phyloP scores from a whole-genome alignment of 805 yeast species.

The Yamadazyma scolyti region DNA sequence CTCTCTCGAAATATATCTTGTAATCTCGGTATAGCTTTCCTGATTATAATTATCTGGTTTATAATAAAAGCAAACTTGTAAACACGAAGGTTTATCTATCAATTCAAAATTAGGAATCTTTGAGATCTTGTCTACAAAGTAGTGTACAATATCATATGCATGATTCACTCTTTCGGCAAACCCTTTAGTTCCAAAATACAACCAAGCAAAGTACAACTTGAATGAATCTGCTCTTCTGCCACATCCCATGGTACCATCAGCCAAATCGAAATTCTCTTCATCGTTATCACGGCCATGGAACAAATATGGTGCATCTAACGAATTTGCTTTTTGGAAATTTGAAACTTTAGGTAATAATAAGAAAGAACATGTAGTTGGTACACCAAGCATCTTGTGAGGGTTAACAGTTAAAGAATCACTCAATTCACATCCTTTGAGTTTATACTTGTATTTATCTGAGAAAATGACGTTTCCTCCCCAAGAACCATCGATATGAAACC shows the following conservation, averaged over 20 bases:
- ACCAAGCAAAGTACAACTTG: slow-evolving; percentile 77
- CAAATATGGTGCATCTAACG: slow-evolving; percentile 74
- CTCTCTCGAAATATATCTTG: slow-evolving; percentile 58
- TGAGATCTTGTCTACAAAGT: slow-evolving; percentile 49
- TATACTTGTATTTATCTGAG: slow-evolving; percentile 42
- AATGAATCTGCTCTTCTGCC: slow-evolving; percentile 83
- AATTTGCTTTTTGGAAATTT: slow-evolving; percentile 66
- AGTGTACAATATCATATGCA: slow-evolving; percentile 62
- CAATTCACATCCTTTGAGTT: slow-evolving; percentile 55
- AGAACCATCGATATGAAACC: slow-evolving; percentile 87
- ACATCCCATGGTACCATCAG: slow-evolving; percentile 91
- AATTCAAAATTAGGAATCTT: slow-evolving; percentile 46
- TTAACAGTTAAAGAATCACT: slow-evolving; percentile 79
- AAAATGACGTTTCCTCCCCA: slow-evolving; percentile 89
- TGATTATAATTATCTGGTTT: slow-evolving; percentile 36
- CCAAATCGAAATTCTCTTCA: slow-evolving; percentile 68
- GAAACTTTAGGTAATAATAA: slow-evolving; percentile 66
- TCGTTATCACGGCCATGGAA: slow-evolving; percentile 57
- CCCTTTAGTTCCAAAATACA: slow-evolving; percentile 71
- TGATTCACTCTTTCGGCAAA: slow-evolving; percentile 66
- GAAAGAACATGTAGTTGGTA: slow-evolving; percentile 75
- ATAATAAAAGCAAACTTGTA: slow-evolving; percentile 82
- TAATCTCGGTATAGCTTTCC: slow-evolving; percentile 46
- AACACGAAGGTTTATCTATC: slow-evolving; percentile 66
- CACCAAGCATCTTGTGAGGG: slow-evolving; percentile 89